Base-by-base conservation (phyloP, 805 yeast genomes). In the Hanseniaspora singularis region DNA sequence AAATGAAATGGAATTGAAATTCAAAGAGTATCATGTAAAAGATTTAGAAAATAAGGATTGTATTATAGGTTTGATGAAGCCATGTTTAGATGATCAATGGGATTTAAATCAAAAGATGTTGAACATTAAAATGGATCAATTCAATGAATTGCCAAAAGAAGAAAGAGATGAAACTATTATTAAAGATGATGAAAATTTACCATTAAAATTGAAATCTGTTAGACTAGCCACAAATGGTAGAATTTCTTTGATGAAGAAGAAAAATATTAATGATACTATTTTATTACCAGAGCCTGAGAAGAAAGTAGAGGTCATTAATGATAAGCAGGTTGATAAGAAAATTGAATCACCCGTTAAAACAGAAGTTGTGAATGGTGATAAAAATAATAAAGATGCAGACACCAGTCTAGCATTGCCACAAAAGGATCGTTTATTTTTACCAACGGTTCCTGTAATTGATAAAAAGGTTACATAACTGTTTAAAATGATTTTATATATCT, bases 221-320 rank as follows among this genome's bases (percentile, higher is more conserved):
- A 79, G 87, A 56, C 66, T 92, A 42, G 95, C 96, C 11, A 95
- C 96, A 6, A 82, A 85, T 26, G 96, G 96, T 31, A 86, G 81
- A 61, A 82, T 88, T 31, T 64, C 81, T 4, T 72, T 75, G 0
- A 64, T 74, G 5, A 86, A 85, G 64, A 85, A 79, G 65, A 80
- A 74, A 54, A 57, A 72, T 11, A 63, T 76, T 4, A 66, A 73
- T 0, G 68, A 61, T 36, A 69, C 81, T 0, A 81, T 73, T 55
- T 72, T 80, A 53, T 58, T 81, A 11, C 65, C 67, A 14, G 72
- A 69, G 38, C 33, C 32, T 8, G 38, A 28, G 15, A 15, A 36
- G 15, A 26, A 28, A 5, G 20, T 3, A 16, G 11, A 16, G 20
- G 26, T 12, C 6, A 32, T 6, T 18, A n/a, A 19, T 5, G 24